Base-by-base conservation (phyloP, 306 rosid genomes). In the Corylus avellana region DNA sequence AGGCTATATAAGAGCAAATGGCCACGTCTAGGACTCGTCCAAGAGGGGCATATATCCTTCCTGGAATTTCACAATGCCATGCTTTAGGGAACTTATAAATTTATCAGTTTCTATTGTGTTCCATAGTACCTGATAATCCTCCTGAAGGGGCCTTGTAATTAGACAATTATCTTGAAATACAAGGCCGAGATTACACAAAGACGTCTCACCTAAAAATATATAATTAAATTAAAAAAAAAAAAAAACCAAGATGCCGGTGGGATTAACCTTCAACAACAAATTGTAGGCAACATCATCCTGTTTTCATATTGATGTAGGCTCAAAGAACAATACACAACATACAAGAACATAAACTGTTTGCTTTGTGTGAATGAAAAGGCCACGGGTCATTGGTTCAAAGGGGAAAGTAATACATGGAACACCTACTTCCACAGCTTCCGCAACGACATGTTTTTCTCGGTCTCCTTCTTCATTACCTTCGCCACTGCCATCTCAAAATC, bases 401-500 rank as follows among this genome's bases (percentile, higher is more conserved):
- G 39, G 12, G 12, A 42, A n/a, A 39, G 12, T 10, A 18, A 25
- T 1, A 39, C 50, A 67, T 9, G 3, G 1, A 18, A 42, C 7
- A 67, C 9, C 85, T 88, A 96, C 88, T 96, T 91, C 99, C 99
- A 96, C 70, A 96, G 86, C 94, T 96, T 96, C 76, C 98, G 92
- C 84, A 96, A 79, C 6, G 99, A 96, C 99, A 96, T 91, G 73
- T 91, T 96, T 84, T 93, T 96, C 87, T 93, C 96, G 0, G 92
- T 91, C 75, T 96, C 99, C 97, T 93, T 91, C 79, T 96, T 96
- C 99, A 93, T 96, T n/a, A 93, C 99, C 93, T 96, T 96, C 48
- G 98, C 99, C 72, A 96, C 99, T 4, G 97, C 99, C 97, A 96
- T 96, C 90, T 96, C 99, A 63, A 96, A 96, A 81, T 96, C 99